Evolutionary conservation across 306 rosid species (phyloP).

Genomic region (Fagus sylvatica): DNA sequence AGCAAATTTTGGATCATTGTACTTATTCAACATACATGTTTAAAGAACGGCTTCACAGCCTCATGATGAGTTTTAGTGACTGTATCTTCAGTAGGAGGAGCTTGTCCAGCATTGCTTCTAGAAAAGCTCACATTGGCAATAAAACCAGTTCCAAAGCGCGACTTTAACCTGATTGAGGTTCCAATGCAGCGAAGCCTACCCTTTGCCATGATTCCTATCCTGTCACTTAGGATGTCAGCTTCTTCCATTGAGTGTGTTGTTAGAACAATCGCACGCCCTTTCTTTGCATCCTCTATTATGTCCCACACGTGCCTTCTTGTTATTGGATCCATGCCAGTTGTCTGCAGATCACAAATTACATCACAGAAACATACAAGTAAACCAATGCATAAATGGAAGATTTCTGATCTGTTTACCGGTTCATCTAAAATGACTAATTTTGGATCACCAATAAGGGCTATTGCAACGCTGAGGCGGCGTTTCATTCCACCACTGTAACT

Average conservation of each 20-base stretch:
- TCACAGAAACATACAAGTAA: conserved; percentile 14
- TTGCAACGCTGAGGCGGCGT: conserved; percentile 88
- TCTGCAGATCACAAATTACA: conserved; percentile 38
- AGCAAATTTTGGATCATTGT: conserved; percentile 17
- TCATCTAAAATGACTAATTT: conserved; percentile 83
- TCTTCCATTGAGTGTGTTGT: conserved; percentile 99
- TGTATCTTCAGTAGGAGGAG: conserved; percentile 38
- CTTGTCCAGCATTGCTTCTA: conserved; percentile 38
- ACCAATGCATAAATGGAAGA: conserved; percentile 7
- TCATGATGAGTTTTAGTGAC: conserved; percentile 38
- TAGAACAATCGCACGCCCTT: conserved; percentile 75
- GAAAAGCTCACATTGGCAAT: conserved; percentile 60
- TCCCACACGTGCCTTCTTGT: conserved; percentile 96
- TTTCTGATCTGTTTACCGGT: conserved; percentile 54
- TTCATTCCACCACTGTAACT: conserved; percentile 97
- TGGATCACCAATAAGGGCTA: conserved; percentile 87
- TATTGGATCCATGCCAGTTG: conserved; percentile 96
- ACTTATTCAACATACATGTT: conserved; percentile 52
- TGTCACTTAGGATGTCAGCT: conserved; percentile 83
- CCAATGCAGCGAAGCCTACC: conserved; percentile 92
- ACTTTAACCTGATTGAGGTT: conserved; percentile 78
- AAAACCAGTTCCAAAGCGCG: conserved; percentile 81
- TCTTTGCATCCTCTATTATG: conserved; percentile 79
- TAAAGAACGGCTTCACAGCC: conserved; percentile 69
- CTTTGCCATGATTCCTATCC: conserved; percentile 92